Percentiles rank a stretch among this genome's conserved stretches.
These are phyloP conservation scores for Verticillium klebahnii DNA, from an alignment of 2,329 filamentous ascomycete species.

Conservation along the genomic window DNA sequence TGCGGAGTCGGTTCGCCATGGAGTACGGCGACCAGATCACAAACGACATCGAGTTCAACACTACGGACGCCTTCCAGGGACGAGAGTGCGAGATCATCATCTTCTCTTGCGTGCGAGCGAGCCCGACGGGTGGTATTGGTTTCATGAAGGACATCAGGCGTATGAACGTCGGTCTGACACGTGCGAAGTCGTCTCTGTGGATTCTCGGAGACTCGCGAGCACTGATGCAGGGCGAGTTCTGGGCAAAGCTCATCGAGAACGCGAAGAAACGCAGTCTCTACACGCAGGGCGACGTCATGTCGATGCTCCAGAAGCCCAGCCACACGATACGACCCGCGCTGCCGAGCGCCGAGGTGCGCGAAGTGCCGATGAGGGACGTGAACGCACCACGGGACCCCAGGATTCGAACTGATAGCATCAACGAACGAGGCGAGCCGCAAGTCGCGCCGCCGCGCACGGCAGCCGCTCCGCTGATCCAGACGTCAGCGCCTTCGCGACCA, in stretches of 20 bases:
- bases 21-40: slow-evolving; percentile 72
- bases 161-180: slow-evolving; percentile 98
- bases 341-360: not conserved
- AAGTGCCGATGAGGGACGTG: not conserved
- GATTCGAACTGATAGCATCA: slow-evolving; percentile 18
- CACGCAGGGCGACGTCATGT: slow-evolving; percentile 59
- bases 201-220: slow-evolving; percentile 90
- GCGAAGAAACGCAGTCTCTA: slow-evolving; percentile 71
- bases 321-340: slow-evolving; percentile 9
- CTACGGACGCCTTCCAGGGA: slow-evolving; percentile 95
- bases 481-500: not conserved
- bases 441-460: slow-evolving; percentile 3
- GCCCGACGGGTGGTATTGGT: slow-evolving; percentile 88
- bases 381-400: slow-evolving; percentile 4
- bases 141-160: slow-evolving; percentile 97
- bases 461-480: slow-evolving; percentile 11
- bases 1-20: slow-evolving; percentile 69
- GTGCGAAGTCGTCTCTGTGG: slow-evolving; percentile 95
- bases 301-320: slow-evolving; percentile 41
- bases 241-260: slow-evolving; percentile 81
- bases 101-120: slow-evolving; percentile 95
- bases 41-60: slow-evolving; percentile 91
- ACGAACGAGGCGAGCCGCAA: slow-evolving; percentile 22
- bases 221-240: slow-evolving; percentile 82
- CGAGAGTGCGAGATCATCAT: slow-evolving; percentile 97